These are phyloP conservation scores for Glycine tomentella DNA, from an alignment of 306 rosid genomes.

Conservation along the genomic window DNA sequence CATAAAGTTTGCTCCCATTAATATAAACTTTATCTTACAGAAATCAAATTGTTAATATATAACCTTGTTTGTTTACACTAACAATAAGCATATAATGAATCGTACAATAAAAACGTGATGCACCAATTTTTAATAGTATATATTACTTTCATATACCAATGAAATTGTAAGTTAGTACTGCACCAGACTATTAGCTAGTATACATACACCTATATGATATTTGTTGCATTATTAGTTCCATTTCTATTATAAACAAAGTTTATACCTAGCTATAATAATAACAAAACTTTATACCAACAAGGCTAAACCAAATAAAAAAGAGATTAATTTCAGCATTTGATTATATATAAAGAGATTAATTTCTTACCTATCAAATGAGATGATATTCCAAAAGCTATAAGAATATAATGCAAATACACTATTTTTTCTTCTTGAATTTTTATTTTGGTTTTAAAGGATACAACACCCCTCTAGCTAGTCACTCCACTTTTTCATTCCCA, in stretches of 20 bases:
- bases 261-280: background rate
- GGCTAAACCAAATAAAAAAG: too few species aligned
- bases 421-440: background rate
- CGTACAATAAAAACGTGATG: background rate
- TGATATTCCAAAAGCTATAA: background rate
- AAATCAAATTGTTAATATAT: background rate
- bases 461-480: background rate
- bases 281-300: background rate
- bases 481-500: conserved; percentile 29
- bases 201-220: background rate
- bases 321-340: background rate
- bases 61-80: background rate
- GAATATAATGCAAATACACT: background rate
- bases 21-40: background rate
- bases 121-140: background rate
- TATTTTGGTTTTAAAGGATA: background rate
- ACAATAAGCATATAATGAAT: background rate
- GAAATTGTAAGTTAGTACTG: background rate
- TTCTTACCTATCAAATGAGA: background rate
- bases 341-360: background rate
- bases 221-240: background rate
- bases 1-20: background rate
- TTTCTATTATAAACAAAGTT: background rate
- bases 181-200: background rate
- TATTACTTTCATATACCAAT: background rate